Conservation (phyloP, 148 eudicot genomes). For the Diospyros kaki region DNA sequence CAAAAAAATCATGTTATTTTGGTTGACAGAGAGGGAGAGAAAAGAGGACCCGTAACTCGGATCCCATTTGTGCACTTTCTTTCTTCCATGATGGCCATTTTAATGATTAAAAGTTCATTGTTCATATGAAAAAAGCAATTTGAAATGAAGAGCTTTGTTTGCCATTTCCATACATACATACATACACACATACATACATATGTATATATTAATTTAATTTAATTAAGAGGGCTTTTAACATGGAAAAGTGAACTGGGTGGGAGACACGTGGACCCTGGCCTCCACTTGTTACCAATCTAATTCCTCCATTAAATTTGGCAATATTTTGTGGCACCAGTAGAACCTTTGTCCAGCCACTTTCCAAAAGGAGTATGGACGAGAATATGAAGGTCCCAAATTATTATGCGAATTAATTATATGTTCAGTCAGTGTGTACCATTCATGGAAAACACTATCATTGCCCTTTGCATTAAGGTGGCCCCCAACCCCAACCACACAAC, state of each 20-base stretch:
- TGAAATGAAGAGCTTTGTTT: slow-evolving; percentile 8
- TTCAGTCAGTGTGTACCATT: not conserved
- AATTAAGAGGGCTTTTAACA: slow-evolving; percentile 11
- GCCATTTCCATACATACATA: not conserved
- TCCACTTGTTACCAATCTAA: not conserved
- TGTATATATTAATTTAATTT: not conserved
- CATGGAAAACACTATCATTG: slow-evolving; percentile 17
- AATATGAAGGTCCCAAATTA: slow-evolving; percentile 10
- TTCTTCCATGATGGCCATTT: not conserved
- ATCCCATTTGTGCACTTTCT: slow-evolving; percentile 1
- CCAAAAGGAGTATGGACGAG: slow-evolving; percentile 40
- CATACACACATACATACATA: too few relatives aligned
- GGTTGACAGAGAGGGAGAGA: not conserved
- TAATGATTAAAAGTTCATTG: slow-evolving; percentile 16
- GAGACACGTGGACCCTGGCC: slow-evolving; percentile 36
- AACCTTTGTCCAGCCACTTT: slow-evolving; percentile 24
- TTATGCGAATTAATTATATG: not conserved
- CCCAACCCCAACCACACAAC: not conserved
- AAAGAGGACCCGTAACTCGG: not conserved
- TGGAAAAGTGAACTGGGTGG: slow-evolving; percentile 32
- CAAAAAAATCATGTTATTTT: too few relatives aligned
- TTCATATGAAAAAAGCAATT: not conserved
- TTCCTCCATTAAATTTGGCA: slow-evolving; percentile 2
- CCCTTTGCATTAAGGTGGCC: not conserved
- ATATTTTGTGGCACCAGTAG: not conserved